Percentiles rank a stretch among this genome's conserved stretches.
phyloP scores from a whole-genome alignment of 2,329 filamentous ascomycete genomes.

The Colletotrichum euphorbiae region DNA sequence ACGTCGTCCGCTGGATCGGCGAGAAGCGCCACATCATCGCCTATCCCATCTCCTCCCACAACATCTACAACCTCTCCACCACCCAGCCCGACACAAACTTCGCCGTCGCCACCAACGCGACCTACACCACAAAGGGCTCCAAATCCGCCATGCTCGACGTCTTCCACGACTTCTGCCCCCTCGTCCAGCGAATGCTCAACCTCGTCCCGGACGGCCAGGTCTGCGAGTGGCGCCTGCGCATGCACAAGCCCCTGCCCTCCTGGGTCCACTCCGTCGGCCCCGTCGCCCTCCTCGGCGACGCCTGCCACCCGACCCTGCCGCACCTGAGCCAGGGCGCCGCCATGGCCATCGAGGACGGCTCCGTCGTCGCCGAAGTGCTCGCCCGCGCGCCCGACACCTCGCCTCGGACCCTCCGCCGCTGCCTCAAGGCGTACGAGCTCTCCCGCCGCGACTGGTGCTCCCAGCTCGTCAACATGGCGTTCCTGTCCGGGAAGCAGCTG shows the following conservation, averaged over 20 bases:
- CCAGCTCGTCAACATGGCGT: conserved; percentile 65
- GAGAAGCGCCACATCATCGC: conserved; percentile 81
- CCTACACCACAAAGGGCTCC: conserved; percentile 72
- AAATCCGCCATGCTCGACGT: conserved; percentile 72
- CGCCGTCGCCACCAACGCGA: conserved; percentile 66
- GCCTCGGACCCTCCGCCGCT: conserved; percentile 57
- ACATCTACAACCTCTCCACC: conserved; percentile 73
- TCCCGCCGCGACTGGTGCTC: conserved; percentile 67
- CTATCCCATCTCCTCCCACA: conserved; percentile 77
- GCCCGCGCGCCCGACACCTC: conserved; percentile 51
- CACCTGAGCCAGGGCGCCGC: conserved; percentile 76
- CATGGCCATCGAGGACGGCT: conserved; percentile 76
- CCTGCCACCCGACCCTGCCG: conserved; percentile 75
- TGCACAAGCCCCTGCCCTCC: conserved; percentile 65
- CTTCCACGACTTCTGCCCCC: conserved; percentile 70
- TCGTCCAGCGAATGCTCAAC: conserved; percentile 68
- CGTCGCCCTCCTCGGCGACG: conserved; percentile 71
- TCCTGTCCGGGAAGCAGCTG: conserved; percentile 63
- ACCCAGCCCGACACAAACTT: conserved; percentile 72
- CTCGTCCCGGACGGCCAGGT: conserved; percentile 72
- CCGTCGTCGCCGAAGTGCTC: conserved; percentile 67
- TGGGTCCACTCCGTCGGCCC: conserved; percentile 65
- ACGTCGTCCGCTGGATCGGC: conserved; percentile 81
- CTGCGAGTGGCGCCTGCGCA: conserved; percentile 73
- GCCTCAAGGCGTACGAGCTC: conserved; percentile 65